phyloP scores from a whole-genome alignment of 2,329 filamentous ascomycete species.

The Calonectria pseudoreteaudii region DNA sequence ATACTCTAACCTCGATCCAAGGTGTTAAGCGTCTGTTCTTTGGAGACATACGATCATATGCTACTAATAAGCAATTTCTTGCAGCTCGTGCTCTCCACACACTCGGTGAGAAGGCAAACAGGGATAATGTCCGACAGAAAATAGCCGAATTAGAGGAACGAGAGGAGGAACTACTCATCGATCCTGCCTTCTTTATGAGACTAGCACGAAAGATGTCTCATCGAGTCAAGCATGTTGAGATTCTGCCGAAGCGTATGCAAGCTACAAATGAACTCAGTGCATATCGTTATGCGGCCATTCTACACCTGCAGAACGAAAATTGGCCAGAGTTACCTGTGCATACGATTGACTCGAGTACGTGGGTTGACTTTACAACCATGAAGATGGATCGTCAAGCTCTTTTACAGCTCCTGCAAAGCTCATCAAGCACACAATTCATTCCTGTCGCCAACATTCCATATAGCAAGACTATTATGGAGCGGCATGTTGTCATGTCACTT shows the following conservation, averaged over 20 bases:
- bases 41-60: slow-evolving; percentile 36
- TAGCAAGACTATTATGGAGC: too few species aligned
- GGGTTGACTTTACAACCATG: too few species aligned
- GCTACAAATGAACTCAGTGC: slow-evolving; percentile 42
- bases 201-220: slow-evolving; percentile 27
- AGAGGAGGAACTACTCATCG: slow-evolving; percentile 38
- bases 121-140: slow-evolving; percentile 10
- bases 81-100: slow-evolving; percentile 9
- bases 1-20: slow-evolving; percentile 15
- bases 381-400: too few species aligned
- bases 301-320: too few species aligned
- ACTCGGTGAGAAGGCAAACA: neutral
- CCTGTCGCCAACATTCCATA: too few species aligned
- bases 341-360: too few species aligned
- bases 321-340: too few species aligned
- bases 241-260: slow-evolving; percentile 35
- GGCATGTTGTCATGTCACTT: slow-evolving; percentile 26
- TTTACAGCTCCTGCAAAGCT: too few species aligned
- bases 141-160: slow-evolving; percentile 28
- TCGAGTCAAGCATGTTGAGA: slow-evolving; percentile 41
- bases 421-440: too few species aligned
- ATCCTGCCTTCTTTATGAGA: slow-evolving; percentile 40
- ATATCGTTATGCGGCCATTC: slow-evolving; percentile 42
- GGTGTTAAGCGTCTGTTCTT: slow-evolving; percentile 30
- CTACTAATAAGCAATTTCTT: slow-evolving; percentile 29